Evolutionary conservation across 306 rosid genomes (phyloP), one percentile per base, ranked within the genome.

Genomic region (Senna siamea): DNA sequence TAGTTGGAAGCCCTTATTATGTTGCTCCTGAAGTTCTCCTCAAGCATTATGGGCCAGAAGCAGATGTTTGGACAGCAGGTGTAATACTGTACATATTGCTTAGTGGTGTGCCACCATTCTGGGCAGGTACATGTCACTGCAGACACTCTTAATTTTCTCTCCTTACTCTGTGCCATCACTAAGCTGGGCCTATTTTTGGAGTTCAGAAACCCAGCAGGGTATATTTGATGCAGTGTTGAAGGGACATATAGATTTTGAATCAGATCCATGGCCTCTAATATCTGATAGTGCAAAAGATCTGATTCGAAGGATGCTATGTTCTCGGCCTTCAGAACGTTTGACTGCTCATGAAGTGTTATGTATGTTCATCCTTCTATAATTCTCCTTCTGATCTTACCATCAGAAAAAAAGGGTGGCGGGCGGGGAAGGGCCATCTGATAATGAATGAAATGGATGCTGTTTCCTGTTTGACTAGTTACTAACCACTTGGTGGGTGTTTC

Each of bases 21-120:
- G 98, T 93, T 68, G 98, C 98, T 82, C 98, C 98, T 14, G 98
- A 93, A 87, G 98, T 93, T 82, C 98, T 93, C 64, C 96, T 90
- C 58, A 93, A 93, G 89, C 88, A 88, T 79, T 93, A 93, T 84
- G 98, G 98, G 14, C 96, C 90, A 19, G 96, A 93, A 81, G 96
- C 95, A 30, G 98, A 93, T 76, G 98, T 93, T 14, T 93, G 98
- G 98, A 93, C 98, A 10, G 96, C 98, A 0, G 98, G 98, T 38
- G 98, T 93, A 84, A 93, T 92, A 73, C 85, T 92, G 35, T 92
- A 92, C 77, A 92, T 92, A 69, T 75, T 92, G 84, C 91, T 92
- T 35, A 92, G 98, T 79, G 98, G 98, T 3, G 98, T 92, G 75
- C 98, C 98, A 0, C 98, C 98, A 13, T 93, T 93, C 81, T 93